These are phyloP conservation scores for Oxytropis ochrocephala DNA, from an alignment of 306 rosid species.

Conservation along the genomic window DNA sequence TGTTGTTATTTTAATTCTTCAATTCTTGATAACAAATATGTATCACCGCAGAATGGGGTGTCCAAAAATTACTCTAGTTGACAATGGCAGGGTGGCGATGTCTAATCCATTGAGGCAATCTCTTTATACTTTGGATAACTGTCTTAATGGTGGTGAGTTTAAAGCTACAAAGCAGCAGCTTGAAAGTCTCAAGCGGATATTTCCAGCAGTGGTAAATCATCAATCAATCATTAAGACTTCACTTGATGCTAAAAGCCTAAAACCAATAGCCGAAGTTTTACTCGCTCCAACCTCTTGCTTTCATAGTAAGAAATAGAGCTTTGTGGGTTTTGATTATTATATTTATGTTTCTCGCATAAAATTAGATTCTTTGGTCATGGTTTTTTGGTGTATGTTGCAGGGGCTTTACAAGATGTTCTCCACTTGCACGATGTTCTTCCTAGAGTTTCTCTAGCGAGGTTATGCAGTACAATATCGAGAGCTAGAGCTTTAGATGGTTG, in stretches of 20 bases:
- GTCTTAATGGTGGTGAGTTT: conserved; percentile 83
- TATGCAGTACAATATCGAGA: no score
- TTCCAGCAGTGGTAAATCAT: conserved; percentile 85
- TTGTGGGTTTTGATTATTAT: no score
- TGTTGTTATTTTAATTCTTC: not conserved
- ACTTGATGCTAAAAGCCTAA: conserved; percentile 3
- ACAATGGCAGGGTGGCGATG: conserved; percentile 94
- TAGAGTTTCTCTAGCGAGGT: no score
- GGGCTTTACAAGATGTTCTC: no score
- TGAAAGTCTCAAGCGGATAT: conserved; percentile 70
- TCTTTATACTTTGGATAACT: conserved; percentile 85
- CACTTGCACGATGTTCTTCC: no score
- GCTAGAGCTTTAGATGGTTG: no score
- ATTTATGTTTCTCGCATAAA: no score
- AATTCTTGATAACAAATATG: not conserved
- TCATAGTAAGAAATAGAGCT: no score
- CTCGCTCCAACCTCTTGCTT: no score
- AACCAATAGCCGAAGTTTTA: not conserved
- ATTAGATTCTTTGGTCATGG: no score
- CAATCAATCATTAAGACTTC: not conserved
- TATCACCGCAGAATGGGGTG: conserved; percentile 82
- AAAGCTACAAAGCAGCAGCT: conserved; percentile 88
- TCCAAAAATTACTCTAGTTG: conserved; percentile 77
- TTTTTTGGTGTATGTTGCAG: no score
- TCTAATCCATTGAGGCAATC: conserved; percentile 98